Conservation (phyloP, 2,329 filamentous ascomycete genomes). For the Pyrenochaeta sp. region DNA sequence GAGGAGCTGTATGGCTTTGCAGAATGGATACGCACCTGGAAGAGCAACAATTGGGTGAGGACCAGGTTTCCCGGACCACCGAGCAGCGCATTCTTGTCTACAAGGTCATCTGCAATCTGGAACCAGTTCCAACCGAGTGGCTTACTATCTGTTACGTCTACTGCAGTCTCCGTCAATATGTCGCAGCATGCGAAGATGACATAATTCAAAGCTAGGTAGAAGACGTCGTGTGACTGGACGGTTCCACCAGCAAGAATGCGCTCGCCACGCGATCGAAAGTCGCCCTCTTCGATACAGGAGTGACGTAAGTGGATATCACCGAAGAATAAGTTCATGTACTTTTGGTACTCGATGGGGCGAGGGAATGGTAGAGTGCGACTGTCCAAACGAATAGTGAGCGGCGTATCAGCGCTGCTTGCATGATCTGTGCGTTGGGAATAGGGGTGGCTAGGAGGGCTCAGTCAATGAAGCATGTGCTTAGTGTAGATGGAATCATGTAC, state of each 20-base stretch:
- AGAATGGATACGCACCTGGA: constrained; percentile 28
- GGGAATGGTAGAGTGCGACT: constrained; percentile 33
- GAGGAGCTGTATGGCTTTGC: neutral
- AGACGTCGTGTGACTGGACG: constrained; percentile 26
- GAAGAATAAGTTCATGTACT: constrained; percentile 39
- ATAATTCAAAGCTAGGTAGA: constrained; percentile 42
- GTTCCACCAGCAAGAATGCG: constrained; percentile 28
- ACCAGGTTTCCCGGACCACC: constrained; percentile 30
- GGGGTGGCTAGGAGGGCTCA: neutral
- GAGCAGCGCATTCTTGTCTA: constrained; percentile 33
- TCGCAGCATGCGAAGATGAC: constrained; percentile 38
- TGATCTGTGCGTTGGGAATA: neutral
- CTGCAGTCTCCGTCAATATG: constrained; percentile 14
- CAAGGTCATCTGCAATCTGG: constrained; percentile 35
- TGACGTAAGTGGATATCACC: constrained; percentile 33
- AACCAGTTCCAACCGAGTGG: constrained; percentile 42
- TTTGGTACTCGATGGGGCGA: constrained; percentile 26
- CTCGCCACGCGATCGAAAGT: constrained; percentile 33
- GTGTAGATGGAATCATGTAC: neutral
- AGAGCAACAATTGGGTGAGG: constrained; percentile 39
- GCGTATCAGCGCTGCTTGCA: neutral
- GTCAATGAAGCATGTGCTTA: neutral
- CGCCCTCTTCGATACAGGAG: constrained; percentile 41
- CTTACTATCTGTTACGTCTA: constrained; percentile 7
- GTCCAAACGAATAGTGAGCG: constrained; percentile 24